Evolutionary conservation across 345 rosid species (phyloP).

Genomic region (Leavenworthia alabamica): DNA sequence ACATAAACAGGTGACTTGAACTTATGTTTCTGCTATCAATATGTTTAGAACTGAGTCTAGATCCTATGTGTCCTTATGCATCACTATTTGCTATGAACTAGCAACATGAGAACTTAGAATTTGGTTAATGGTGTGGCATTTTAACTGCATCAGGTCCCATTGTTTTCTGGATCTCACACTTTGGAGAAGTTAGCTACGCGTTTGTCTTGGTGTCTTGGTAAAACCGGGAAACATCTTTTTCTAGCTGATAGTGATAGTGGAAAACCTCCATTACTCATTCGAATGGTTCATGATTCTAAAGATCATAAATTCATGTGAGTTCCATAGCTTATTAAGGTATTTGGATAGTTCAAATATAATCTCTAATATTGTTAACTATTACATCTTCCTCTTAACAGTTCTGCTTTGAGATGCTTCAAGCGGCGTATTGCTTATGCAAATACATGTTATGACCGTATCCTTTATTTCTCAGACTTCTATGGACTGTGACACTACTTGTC

Average conservation of each 20-base stretch:
- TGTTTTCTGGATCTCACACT: conserved; percentile 52
- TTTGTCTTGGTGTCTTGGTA: conserved; percentile 62
- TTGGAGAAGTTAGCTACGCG: conserved; percentile 58
- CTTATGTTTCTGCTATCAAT: neutral
- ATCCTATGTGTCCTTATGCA: neutral
- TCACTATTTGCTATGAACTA: neutral
- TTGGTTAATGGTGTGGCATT: neutral
- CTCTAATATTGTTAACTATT: neutral
- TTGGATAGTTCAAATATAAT: neutral
- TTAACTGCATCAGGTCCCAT: conserved; percentile 51
- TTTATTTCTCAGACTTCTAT: neutral
- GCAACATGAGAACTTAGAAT: neutral
- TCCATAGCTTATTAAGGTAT: neutral
- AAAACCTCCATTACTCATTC: conserved; percentile 72
- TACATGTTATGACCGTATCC: conserved; percentile 77
- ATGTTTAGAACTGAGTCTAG: neutral
- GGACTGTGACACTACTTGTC: neutral
- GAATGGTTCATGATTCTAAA: conserved; percentile 56
- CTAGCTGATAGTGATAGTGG: conserved; percentile 52
- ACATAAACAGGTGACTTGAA: conserved; percentile 67
- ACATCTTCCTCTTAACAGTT: conserved; percentile 39
- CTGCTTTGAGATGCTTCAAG: conserved; percentile 75
- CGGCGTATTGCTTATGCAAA: conserved; percentile 78
- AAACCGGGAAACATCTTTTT: conserved; percentile 78
- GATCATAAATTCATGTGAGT: conserved; percentile 82